Conservation (phyloP, 805 yeast genomes). For the Metschnikowia lochheadii region DNA sequence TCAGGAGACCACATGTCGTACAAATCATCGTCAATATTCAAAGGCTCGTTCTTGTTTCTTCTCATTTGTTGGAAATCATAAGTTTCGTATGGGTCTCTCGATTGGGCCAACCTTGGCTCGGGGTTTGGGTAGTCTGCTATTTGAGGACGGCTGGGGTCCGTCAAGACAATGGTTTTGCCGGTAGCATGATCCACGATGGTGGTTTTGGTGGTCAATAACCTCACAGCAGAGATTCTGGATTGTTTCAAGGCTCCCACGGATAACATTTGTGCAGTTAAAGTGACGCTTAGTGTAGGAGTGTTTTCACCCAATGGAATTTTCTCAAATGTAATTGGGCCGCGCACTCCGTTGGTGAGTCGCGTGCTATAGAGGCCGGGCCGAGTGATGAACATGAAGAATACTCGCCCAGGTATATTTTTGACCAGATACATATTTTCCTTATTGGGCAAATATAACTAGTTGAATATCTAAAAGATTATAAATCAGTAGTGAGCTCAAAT, state of each 20-base stretch:
- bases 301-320: conserved; percentile 15
- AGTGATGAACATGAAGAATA: not conserved
- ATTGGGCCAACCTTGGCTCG: conserved; percentile 56
- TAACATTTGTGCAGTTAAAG: conserved; percentile 19
- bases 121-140: conserved; percentile 60
- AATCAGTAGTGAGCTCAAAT: too few species aligned
- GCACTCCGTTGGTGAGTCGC: conserved; percentile 8
- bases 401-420: too few species aligned
- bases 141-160: conserved; percentile 42
- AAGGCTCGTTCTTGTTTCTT: conserved; percentile 71
- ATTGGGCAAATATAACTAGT: too few species aligned
- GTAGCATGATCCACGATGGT: conserved; percentile 39
- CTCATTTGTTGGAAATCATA: conserved; percentile 80
- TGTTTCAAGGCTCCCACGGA: conserved; percentile 14
- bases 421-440: too few species aligned
- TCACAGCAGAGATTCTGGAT: conserved; percentile 8
- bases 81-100: conserved; percentile 64
- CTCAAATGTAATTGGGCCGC: conserved; percentile 12
- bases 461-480: too few species aligned
- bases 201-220: conserved; percentile 30
- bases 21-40: conserved; percentile 67
- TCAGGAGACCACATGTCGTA: conserved; percentile 88
- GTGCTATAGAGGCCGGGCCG: not conserved
- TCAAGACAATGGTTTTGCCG: conserved; percentile 36
- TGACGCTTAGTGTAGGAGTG: conserved; percentile 1